A percentile compares a stretch with the other conserved stretches of the same genome.
phyloP scores from a whole-genome alignment of 139 green algal species.

The Micractinium conductrix region DNA sequence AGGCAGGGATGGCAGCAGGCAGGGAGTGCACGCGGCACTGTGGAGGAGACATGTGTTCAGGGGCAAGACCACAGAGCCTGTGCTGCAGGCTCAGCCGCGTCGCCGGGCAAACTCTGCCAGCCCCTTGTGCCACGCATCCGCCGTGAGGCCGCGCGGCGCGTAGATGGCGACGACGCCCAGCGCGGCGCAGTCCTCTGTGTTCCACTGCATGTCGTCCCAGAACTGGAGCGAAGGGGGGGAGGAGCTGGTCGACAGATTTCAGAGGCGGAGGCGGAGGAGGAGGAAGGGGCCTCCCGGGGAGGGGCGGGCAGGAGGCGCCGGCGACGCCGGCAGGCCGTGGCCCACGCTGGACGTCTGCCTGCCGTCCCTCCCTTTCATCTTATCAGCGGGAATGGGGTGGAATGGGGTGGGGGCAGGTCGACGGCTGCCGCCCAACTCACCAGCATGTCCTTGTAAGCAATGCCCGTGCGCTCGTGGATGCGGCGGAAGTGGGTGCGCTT shows the following conservation, averaged over 20 bases:
- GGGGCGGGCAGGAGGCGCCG: too few relatives aligned
- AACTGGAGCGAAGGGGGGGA: neutral
- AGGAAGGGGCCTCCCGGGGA: too few relatives aligned
- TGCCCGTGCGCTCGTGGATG: conserved; percentile 62
- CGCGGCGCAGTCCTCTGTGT: conserved; percentile 2
- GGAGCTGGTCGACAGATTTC: neutral
- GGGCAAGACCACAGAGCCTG: too few relatives aligned
- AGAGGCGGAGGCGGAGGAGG: neutral
- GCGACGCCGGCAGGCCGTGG: too few relatives aligned
- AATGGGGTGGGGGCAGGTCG: too few relatives aligned
- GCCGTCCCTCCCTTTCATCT: too few relatives aligned
- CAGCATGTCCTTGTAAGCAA: conserved; percentile 68
- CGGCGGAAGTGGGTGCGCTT: conserved; percentile 72
- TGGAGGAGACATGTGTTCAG: too few relatives aligned
- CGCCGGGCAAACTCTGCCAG: conserved; percentile 8
- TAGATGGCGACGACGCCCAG: neutral
- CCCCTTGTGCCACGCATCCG: neutral
- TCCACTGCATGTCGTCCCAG: conserved; percentile 12
- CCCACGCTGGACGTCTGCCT: too few relatives aligned
- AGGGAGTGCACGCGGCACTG: too few relatives aligned
- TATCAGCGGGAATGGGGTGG: too few relatives aligned
- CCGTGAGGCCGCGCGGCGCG: conserved; percentile 1
- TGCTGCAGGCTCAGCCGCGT: neutral
- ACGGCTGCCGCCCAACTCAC: neutral
- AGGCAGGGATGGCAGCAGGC: too few relatives aligned